These are phyloP conservation scores for Haematococcus sp. DNA, from an alignment of 139 green algal species.

Conservation along the genomic window DNA sequence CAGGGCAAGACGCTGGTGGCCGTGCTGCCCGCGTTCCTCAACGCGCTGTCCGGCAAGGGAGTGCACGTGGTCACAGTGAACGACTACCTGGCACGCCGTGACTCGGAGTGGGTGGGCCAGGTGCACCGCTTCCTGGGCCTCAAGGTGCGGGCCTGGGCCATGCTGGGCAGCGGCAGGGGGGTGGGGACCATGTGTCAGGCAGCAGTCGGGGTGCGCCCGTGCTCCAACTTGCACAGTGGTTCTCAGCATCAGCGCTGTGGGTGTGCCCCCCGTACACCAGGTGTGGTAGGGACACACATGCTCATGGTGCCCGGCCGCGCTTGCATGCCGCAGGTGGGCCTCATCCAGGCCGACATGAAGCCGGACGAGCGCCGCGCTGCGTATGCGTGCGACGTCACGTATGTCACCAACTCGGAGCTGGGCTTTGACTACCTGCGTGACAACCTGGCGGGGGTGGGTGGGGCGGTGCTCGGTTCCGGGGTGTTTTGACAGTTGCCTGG, in stretches of 20 bases:
- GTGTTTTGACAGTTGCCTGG: too few species aligned
- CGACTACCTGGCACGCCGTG: slow-evolving; percentile 94
- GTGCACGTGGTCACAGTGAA: slow-evolving; percentile 99
- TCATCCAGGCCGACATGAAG: slow-evolving; percentile 82
- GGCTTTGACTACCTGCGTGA: slow-evolving; percentile 98
- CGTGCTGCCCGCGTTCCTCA: slow-evolving; percentile 95
- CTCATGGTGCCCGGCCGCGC: not conserved
- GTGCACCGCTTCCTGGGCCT: slow-evolving; percentile 95
- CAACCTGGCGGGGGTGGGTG: slow-evolving; percentile 69
- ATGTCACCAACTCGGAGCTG: slow-evolving; percentile 97
- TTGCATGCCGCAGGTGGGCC: slow-evolving; percentile 54
- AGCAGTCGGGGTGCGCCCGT: too few species aligned
- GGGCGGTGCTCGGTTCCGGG: not conserved
- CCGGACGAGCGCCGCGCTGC: slow-evolving; percentile 69
- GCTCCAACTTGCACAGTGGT: too few species aligned
- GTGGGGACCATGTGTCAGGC: not conserved
- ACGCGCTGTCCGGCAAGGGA: slow-evolving; percentile 84
- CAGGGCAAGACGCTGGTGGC: slow-evolving; percentile 98
- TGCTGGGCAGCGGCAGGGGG: not conserved
- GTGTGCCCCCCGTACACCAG: too few species aligned
- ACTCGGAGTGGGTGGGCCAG: slow-evolving; percentile 95
- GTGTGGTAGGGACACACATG: not conserved
- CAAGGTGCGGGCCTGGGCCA: slow-evolving; percentile 43
- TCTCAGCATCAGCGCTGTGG: too few species aligned
- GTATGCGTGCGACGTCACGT: slow-evolving; percentile 92